Evolutionary conservation across 1,284 basidiomycete species (phyloP).

Genomic region (Bjerkandera adusta): DNA sequence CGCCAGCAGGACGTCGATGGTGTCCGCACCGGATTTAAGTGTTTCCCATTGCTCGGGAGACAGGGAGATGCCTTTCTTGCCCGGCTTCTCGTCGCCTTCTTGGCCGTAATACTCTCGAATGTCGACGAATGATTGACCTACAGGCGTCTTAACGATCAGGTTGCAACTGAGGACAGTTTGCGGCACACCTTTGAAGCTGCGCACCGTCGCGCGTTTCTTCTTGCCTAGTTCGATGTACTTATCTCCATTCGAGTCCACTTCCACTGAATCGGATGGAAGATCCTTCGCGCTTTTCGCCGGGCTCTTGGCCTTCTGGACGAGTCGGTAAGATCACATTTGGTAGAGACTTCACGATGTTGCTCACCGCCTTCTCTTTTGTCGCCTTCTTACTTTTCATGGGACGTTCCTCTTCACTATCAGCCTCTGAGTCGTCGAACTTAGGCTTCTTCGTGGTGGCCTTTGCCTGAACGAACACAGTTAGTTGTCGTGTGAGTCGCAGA

Average conservation of each 20-base stretch:
- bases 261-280: constrained; percentile 2
- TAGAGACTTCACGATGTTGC: neutral
- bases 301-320: constrained; percentile 2
- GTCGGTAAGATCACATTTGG: neutral
- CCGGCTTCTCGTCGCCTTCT: constrained; percentile 70
- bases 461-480: neutral
- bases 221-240: constrained; percentile 68
- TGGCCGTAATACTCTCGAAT: constrained; percentile 77
- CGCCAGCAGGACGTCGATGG: constrained; percentile 54
- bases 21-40: constrained; percentile 42
- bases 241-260: constrained; percentile 48
- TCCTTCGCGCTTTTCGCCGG: neutral
- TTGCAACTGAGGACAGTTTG: neutral
- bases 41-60: constrained; percentile 68
- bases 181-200: constrained; percentile 61
- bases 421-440: neutral
- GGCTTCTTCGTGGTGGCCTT: constrained; percentile 10
- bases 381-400: constrained; percentile 16
- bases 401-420: constrained; percentile 5
- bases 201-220: constrained; percentile 68
- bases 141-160: neutral
- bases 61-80: constrained; percentile 82
- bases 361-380: constrained; percentile 5
- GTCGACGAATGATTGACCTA: constrained; percentile 60
- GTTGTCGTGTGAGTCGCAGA: neutral